Conservation (phyloP, 306 rosid species). For the Canavalia ensiformis region DNA sequence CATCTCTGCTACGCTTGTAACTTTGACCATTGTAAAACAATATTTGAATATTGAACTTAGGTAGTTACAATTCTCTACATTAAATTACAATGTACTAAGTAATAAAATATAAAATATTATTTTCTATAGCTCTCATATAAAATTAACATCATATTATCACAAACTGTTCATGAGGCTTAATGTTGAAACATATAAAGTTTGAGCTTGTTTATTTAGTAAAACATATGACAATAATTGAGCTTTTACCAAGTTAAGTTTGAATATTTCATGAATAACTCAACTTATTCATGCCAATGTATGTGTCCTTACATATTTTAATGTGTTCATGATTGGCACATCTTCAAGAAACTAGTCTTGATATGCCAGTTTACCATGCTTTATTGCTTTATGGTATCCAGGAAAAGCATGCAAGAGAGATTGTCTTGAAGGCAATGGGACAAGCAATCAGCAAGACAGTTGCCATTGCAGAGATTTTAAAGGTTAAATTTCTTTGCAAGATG, state of each 20-base stretch:
- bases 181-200: too few species aligned
- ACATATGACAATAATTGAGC: too few species aligned
- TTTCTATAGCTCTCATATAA: too few species aligned
- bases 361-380: neutral
- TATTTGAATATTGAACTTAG: neutral
- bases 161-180: too few species aligned
- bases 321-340: neutral
- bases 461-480: conserved; percentile 94
- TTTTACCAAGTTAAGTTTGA: too few species aligned
- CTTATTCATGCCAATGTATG: neutral
- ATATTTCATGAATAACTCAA: neutral
- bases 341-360: conserved; percentile 3
- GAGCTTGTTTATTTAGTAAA: too few species aligned
- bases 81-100: neutral
- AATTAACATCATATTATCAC: too few species aligned
- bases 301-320: neutral
- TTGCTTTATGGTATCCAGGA: conserved; percentile 65
- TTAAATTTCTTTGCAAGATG: conserved; percentile 41
- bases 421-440: conserved; percentile 98
- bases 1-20: neutral
- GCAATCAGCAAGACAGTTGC: conserved; percentile 99
- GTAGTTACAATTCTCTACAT: too few species aligned
- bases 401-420: conserved; percentile 81
- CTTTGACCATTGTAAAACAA: neutral
- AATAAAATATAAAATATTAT: neutral